Evolutionary conservation across 352 stramenopile species (phyloP), one percentile per base, ranked within the genome.

Genomic region (Phytophthora tubulina): DNA sequence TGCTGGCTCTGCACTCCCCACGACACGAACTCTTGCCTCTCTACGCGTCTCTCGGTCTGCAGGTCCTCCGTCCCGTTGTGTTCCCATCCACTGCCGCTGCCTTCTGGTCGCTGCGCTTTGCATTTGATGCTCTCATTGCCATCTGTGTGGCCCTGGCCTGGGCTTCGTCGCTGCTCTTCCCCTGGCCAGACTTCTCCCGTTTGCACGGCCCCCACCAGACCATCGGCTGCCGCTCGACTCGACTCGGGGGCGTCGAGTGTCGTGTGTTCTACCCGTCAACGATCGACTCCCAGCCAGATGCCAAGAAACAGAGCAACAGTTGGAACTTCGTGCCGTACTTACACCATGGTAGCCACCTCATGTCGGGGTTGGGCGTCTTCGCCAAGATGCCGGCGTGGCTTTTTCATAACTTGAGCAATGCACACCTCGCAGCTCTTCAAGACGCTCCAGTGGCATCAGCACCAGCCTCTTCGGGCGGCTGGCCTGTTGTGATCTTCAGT

Each of bases 191-290:
- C 60, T 73, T 91, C 33, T 80, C 79, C 35, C 51, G 67, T 35
- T 55, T 91, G 2, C 61, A 77, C 15, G 80, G 83, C 5, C 58
- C 65, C 35, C 80, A 82, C 65, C 58, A 81, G 70, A 73, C 71
- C 31, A 78, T 93, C 50, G 85, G 85, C 42, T 86, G 84, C 38
- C 62, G 55, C 38, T 75, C 63, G 3, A 60, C 38, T 2, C 80
- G 85, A 48, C 73, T 82, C 57, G 73, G 76, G 3, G 80, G 72
- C 45, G 67, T 91, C 65, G 85, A 92, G 56, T 91, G 81, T 63
- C 85, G 85, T 48, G 75, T 93, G 15, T 86, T 92, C 51, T 92
- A 92, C 63, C 84, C 84, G 41, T 80, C 81, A n/a, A 57, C 70
- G 7, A 57, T 54, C 35, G 48, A 56, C 27, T n/a, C 6, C 4